Percentiles rank a stretch among this genome's conserved stretches.
These are phyloP conservation scores for Xylaria sp. DNA, from an alignment of 2,329 filamentous ascomycete species.

Conservation along the genomic window DNA sequence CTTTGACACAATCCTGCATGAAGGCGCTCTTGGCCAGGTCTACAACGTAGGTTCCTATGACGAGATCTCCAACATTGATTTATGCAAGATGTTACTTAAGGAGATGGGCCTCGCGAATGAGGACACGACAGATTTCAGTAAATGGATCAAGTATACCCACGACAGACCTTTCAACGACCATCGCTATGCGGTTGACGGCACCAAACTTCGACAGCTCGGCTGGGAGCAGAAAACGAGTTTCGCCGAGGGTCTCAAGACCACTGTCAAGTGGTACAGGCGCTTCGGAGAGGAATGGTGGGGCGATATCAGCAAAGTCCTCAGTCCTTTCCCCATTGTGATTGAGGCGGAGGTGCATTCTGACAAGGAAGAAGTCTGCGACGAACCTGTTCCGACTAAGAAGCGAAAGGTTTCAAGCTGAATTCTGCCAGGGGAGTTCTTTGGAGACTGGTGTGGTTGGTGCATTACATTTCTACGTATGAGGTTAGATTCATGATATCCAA, in stretches of 20 bases:
- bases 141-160: slow-evolving; percentile 68
- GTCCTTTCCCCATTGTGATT: slow-evolving; percentile 59
- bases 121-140: slow-evolving; percentile 48
- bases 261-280: slow-evolving; percentile 63
- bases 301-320: slow-evolving; percentile 62
- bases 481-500: slow-evolving; percentile 10
- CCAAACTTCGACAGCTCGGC: slow-evolving; percentile 60
- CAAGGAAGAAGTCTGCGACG: slow-evolving; percentile 36
- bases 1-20: slow-evolving; percentile 78
- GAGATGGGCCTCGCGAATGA: slow-evolving; percentile 54
- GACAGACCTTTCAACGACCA: slow-evolving; percentile 76
- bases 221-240: slow-evolving; percentile 65
- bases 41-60: slow-evolving; percentile 79
- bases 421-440: neutral
- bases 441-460: slow-evolving; percentile 1
- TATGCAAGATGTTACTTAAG: slow-evolving; percentile 60
- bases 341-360: slow-evolving; percentile 52
- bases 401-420: slow-evolving; percentile 23
- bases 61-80: slow-evolving; percentile 67
- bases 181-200: slow-evolving; percentile 65
- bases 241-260: slow-evolving; percentile 55
- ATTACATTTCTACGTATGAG: slow-evolving; percentile 7
- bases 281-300: slow-evolving; percentile 69
- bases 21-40: slow-evolving; percentile 65
- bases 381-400: slow-evolving; percentile 30